Conservation (phyloP, 139 green algal genomes). For the Micromonas pusilla region DNA sequence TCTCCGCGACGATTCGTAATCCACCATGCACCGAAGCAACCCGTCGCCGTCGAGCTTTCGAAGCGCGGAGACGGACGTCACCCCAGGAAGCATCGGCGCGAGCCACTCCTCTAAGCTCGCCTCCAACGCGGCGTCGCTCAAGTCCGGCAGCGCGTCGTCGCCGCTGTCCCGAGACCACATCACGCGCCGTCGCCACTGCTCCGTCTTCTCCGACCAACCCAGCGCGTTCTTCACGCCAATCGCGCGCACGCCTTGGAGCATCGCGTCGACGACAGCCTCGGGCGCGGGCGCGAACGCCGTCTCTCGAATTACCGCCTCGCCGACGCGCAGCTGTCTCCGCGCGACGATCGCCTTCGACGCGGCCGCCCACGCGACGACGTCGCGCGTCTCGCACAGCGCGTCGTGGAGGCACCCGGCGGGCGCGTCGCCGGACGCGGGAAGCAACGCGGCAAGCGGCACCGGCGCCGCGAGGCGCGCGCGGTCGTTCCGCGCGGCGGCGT, state of each 20-base stretch:
- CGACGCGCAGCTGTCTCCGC: slow-evolving; percentile 38
- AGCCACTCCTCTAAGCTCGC: slow-evolving; percentile 36
- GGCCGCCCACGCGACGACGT: slow-evolving; percentile 45
- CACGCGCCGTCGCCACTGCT: slow-evolving; percentile 3
- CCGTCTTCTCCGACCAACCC: slow-evolving; percentile 18
- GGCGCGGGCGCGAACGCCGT: slow-evolving; percentile 42
- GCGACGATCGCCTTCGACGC: slow-evolving; percentile 43
- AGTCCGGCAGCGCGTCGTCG: slow-evolving; percentile 41
- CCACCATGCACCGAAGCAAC: slow-evolving; percentile 24
- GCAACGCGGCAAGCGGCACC: slow-evolving; percentile 29
- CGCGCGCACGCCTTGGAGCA: not conserved
- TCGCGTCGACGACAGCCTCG: not conserved
- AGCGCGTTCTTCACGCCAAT: slow-evolving; percentile 14
- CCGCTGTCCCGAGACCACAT: not conserved
- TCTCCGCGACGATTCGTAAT: slow-evolving; percentile 30
- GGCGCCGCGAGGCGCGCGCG: slow-evolving; percentile 39
- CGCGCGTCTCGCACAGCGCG: slow-evolving; percentile 10
- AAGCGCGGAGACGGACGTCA: not conserved
- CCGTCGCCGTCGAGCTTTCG: slow-evolving; percentile 19
- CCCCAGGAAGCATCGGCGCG: slow-evolving; percentile 18
- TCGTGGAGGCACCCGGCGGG: slow-evolving; percentile 31
- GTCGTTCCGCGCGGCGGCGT: slow-evolving; percentile 40
- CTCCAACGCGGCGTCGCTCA: slow-evolving; percentile 42
- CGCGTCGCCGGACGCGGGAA: slow-evolving; percentile 12
- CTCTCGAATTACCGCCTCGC: slow-evolving; percentile 45